phyloP scores from a whole-genome alignment of 805 yeast genomes.

The Schizosaccharomyces lindneri region DNA sequence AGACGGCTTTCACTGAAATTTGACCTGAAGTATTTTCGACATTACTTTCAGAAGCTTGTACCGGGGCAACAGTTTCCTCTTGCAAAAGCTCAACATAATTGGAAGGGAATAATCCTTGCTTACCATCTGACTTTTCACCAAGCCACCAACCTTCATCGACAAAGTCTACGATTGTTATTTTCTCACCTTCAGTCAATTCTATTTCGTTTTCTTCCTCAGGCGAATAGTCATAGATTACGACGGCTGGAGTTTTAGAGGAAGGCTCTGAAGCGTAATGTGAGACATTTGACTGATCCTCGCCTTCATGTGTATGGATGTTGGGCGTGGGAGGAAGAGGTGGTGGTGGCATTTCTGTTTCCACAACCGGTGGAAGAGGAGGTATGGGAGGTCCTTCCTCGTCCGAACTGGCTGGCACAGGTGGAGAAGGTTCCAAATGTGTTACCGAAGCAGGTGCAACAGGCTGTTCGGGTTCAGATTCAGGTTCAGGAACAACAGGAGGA shows the following conservation, averaged over 20 bases:
- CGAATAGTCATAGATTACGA: conserved; percentile 37
- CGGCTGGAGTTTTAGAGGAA: background rate
- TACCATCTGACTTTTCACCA: conserved; percentile 52
- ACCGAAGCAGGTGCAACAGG: background rate
- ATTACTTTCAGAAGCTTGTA: conserved; percentile 9
- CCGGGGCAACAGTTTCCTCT: no score
- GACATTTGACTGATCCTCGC: conserved; percentile 5
- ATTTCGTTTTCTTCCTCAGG: conserved; percentile 60
- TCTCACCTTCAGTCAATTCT: conserved; percentile 39
- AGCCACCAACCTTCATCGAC: conserved; percentile 77
- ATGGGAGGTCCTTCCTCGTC: background rate
- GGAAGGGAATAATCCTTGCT: conserved; percentile 58
- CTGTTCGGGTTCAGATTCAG: background rate
- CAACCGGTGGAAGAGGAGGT: conserved; percentile 3
- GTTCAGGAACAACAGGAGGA: background rate
- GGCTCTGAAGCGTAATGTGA: conserved; percentile 38
- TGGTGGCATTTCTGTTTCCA: conserved; percentile 11
- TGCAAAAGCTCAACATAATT: conserved; percentile 1
- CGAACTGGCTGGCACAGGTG: background rate
- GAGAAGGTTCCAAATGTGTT: background rate
- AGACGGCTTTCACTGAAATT: conserved; percentile 37
- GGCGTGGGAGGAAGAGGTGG: conserved; percentile 9
- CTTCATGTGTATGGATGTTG: conserved; percentile 6
- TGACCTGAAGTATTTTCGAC: conserved; percentile 10
- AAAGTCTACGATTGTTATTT: conserved; percentile 37